Base-by-base conservation (phyloP, 768 basidiomycete species). In the Leccinum arenicola region DNA sequence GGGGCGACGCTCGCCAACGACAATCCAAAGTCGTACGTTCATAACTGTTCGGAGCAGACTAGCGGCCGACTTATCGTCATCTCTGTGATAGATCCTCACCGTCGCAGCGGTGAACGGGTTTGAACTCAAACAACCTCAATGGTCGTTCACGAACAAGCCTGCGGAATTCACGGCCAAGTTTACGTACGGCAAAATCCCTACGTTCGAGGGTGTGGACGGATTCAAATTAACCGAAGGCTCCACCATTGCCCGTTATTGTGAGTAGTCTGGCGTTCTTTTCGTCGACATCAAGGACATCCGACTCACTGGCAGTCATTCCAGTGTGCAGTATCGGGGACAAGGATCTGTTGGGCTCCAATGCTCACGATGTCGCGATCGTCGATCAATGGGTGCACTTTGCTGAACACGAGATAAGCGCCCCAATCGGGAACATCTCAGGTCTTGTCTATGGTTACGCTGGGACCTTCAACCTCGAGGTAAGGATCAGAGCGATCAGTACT, bases 21-120 rank as follows among this genome's bases (percentile, higher is more conserved):
- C 68, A 69, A 50, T 62, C 59, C 40, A 69, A 65, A 67, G 66
- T 65, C n/a, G 63, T 67, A 55, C 35, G 68, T 69, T 14, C 9
- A 10, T 6, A n/a, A 50, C 4, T 17, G 2, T 9, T 50, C n/a
- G 4, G 15, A 12, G 5, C 6, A 3, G 23, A 19, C 10, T 15
- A 11, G 27, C 9, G 1, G 40, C 50, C 23, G 5, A 54, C 19
- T 15, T n/a, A 45, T 21, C 14, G 14, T 48, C 21, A 27, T 3
- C 12, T 15, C 4, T 19, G 6, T 35, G 6, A 55, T 29, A 56
- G 64, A 67, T 69, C 23, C 57, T 67, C 40, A 64, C 57, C 17
- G 66, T 65, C 12, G 66, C 66, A 14, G 68, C 66, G 14, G 6
- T 59, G 0, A 66, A 66, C n/a, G 64, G 14, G 0, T 58, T 66